phyloP scores from a whole-genome alignment of 371 early-diverging fungal genomes.

The Mucor circinelloides region DNA sequence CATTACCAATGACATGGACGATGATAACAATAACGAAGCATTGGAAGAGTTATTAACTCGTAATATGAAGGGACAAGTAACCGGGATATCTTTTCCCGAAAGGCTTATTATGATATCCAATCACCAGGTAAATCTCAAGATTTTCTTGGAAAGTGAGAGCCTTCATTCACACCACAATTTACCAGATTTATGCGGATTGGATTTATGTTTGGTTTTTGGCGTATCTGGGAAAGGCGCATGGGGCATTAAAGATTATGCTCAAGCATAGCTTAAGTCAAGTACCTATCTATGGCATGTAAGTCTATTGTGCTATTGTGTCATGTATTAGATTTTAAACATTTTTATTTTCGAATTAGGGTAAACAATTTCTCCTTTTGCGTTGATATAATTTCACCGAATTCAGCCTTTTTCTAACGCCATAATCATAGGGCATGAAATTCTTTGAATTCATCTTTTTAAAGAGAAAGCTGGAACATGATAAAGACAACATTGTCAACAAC shows the following conservation, averaged over 20 bases:
- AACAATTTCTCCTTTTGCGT: conserved; percentile 13
- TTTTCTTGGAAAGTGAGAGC: neutral
- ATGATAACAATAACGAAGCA: conserved; percentile 11
- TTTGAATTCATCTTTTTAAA: conserved; percentile 87
- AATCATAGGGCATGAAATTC: conserved; percentile 79
- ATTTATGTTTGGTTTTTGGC: conserved; percentile 83
- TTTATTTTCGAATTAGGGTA: conserved; percentile 18
- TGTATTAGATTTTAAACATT: neutral
- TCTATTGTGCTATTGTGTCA: conserved; percentile 5
- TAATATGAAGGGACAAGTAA: conserved; percentile 32
- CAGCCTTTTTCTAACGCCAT: neutral
- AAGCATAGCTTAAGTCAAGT: conserved; percentile 76
- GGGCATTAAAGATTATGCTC: conserved; percentile 81
- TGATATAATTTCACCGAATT: neutral
- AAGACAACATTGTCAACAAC: conserved; percentile 51
- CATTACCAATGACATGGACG: conserved; percentile 45
- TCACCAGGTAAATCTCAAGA: conserved; percentile 63
- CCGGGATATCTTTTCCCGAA: conserved; percentile 50
- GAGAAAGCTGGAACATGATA: conserved; percentile 80
- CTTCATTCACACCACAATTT: neutral
- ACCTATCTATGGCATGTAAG: conserved; percentile 85
- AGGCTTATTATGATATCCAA: conserved; percentile 69
- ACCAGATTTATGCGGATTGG: conserved; percentile 86
- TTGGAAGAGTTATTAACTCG: conserved; percentile 31
- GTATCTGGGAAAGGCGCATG: conserved; percentile 70